Conservation (phyloP, 208 protist genomes). For the Leptomonas pyrrhocoris region DNA sequence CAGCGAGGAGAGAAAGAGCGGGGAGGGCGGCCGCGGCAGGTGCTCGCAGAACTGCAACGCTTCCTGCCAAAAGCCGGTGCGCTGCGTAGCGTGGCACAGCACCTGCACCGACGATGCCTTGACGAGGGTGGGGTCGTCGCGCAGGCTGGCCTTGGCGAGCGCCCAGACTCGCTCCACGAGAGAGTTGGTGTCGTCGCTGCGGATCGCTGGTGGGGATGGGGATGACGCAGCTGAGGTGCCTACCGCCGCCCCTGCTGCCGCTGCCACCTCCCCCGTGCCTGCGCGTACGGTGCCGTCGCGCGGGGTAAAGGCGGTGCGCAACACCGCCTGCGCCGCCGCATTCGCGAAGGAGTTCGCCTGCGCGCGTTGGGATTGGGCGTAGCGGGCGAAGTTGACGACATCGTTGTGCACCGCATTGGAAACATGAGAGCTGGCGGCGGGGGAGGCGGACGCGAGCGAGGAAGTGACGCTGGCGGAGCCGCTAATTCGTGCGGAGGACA, state of each 20-base stretch:
- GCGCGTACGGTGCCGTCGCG: not conserved
- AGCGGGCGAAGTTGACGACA: conserved; percentile 32
- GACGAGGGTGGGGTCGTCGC: conserved; percentile 53
- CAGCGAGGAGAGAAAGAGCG: conserved; percentile 80
- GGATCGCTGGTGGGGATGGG: not conserved
- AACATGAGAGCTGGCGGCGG: not conserved
- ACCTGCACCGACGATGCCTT: conserved; percentile 67
- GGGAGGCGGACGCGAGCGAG: not conserved
- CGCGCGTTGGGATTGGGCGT: conserved; percentile 29
- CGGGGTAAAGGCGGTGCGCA: conserved; percentile 16
- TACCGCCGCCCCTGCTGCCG: not conserved
- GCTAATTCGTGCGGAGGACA: not conserved
- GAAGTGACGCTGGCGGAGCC: not conserved
- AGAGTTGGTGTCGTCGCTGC: not conserved
- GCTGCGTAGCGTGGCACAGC: conserved; percentile 79
- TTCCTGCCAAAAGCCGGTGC: conserved; percentile 69
- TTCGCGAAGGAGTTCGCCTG: conserved; percentile 35
- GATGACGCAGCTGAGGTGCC: not conserved
- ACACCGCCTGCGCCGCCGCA: conserved; percentile 26
- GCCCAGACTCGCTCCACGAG: conserved; percentile 51
- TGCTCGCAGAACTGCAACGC: conserved; percentile 64
- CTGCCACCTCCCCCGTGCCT: not conserved
- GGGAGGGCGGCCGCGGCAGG: conserved; percentile 54
- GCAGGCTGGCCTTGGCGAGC: conserved; percentile 52
- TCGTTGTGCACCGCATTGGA: conserved; percentile 4